Base-by-base conservation (phyloP, 495 filamentous ascomycete genomes). In the Penicillium taxi region DNA sequence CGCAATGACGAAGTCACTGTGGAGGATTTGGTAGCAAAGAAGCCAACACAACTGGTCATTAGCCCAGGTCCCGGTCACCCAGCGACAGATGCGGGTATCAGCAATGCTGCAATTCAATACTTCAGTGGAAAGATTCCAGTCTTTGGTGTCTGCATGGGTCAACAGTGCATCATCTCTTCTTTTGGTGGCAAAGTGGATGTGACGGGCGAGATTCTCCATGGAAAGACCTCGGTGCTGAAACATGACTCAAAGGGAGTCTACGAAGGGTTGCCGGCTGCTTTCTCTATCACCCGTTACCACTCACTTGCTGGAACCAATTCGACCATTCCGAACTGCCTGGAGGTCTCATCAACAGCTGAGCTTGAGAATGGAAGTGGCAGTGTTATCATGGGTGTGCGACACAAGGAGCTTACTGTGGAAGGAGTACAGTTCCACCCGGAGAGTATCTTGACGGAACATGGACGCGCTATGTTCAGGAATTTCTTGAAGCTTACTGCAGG, bases 401-500 rank as follows among this genome's bases (percentile, higher is more conserved):
- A 99, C 66, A 95, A 93, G 62, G 74, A 90, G 53, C 79, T 83
- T 50, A 69, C 84, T 0, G 71, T 98, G 3, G 91, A 98, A 54
- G 91, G 90, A 20, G 88, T 96, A 12, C 91, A 98, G 55, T 98
- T 96, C 57, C 91, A 98, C 53, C 91, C 91, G 0, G 91, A 98
- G 59, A 96, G 90, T 55, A 98, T 98, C 35, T 62, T 98, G 19
- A 96, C 91, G 0, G 84, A 79, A 38, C 78, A 91, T 41, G 91
- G 91, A 8, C 82, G 85, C 19, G 53, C 71, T 6, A 96, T 98
- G 86, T 73, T 96, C 50, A 80, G 76, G 48, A 98, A 96, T 52
- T 98, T 98, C 58, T 66, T 98, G 18, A 72, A 68, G 34, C 80
- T 95, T 70, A 80, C 77, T 38, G 80, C 85, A 2, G 91, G 91